Evolutionary conservation across 768 basidiomycete species (phyloP).

Genomic region (Suillus spraguei): DNA sequence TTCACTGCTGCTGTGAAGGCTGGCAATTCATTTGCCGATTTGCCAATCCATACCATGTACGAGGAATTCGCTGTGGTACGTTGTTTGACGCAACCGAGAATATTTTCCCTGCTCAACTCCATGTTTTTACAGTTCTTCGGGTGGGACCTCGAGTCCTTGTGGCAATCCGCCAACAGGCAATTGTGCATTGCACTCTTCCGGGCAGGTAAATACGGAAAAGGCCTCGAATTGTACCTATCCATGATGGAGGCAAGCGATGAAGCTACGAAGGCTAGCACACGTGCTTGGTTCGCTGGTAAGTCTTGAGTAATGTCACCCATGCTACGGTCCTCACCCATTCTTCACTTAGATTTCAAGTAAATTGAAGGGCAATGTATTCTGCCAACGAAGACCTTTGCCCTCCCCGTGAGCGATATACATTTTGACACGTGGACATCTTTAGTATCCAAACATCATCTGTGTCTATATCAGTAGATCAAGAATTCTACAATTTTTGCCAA

Average conservation of each 20-base stretch:
- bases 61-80: background rate
- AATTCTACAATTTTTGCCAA: background rate
- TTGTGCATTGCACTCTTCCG: background rate
- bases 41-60: background rate
- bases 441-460: background rate
- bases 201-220: background rate
- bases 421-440: background rate
- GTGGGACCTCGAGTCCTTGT: background rate
- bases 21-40: background rate
- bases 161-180: background rate
- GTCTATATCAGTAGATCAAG: background rate
- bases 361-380: background rate
- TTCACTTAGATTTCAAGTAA: background rate
- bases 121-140: background rate
- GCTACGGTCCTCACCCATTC: background rate
- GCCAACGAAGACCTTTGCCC: background rate
- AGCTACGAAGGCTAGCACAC: background rate
- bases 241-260: background rate
- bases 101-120: background rate
- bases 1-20: background rate
- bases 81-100: background rate
- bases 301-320: background rate
- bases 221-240: background rate
- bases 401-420: background rate
- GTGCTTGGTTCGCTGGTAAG: background rate